Conservation (phyloP, 352 stramenopile species). For the Phytophthora citricola region DNA sequence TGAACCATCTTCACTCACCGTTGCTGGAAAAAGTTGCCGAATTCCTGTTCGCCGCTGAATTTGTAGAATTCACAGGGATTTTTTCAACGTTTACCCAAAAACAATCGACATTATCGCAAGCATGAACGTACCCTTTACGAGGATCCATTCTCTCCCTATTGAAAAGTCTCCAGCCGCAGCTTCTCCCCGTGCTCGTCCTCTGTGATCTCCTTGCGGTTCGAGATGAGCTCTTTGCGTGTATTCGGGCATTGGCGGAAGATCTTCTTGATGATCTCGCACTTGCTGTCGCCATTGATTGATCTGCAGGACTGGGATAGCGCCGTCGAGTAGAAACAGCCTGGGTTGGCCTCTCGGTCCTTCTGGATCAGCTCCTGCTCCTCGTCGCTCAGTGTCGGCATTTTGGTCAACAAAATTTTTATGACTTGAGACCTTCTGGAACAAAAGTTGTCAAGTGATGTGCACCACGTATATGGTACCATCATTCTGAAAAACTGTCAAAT, state of each 20-base stretch:
- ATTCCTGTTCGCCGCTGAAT: slow-evolving; percentile 43
- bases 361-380: slow-evolving; percentile 81
- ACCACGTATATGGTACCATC: slow-evolving; percentile 18
- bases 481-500: slow-evolving; percentile 19
- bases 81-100: not conserved
- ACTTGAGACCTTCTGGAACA: slow-evolving; percentile 26
- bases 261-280: slow-evolving; percentile 87
- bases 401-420: slow-evolving; percentile 4
- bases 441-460: slow-evolving; percentile 17
- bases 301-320: slow-evolving; percentile 78
- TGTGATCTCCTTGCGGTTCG: slow-evolving; percentile 78
- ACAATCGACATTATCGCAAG: not conserved
- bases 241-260: slow-evolving; percentile 87
- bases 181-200: slow-evolving; percentile 75
- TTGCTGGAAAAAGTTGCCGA: slow-evolving; percentile 60
- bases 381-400: slow-evolving; percentile 69
- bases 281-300: slow-evolving; percentile 85
- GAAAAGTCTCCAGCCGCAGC: slow-evolving; percentile 65
- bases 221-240: slow-evolving; percentile 75
- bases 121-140: slow-evolving; percentile 42
- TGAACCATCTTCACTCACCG: slow-evolving; percentile 38
- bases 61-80: not conserved
- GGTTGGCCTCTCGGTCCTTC: slow-evolving; percentile 74
- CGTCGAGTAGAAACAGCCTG: slow-evolving; percentile 85
- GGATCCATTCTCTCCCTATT: slow-evolving; percentile 75